These are phyloP conservation scores for Pneumocystis jirovecii DNA, from an alignment of 1,139 yeast genomes.

Conservation along the genomic window DNA sequence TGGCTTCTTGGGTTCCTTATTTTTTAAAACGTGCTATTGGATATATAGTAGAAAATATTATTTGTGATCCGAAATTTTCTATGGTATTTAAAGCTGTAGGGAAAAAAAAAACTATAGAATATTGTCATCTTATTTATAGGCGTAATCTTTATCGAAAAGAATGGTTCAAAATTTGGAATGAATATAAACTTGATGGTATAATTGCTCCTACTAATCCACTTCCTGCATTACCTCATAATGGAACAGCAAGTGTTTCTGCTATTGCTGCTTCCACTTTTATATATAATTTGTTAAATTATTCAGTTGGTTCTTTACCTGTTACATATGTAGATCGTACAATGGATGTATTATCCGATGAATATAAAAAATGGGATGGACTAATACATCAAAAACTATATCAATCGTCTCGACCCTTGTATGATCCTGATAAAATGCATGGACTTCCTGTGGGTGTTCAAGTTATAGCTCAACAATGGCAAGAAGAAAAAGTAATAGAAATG, in stretches of 20 bases:
- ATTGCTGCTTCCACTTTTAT: conserved; percentile 37
- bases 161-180: conserved; percentile 26
- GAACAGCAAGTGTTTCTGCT: conserved; percentile 25
- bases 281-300: conserved; percentile 40
- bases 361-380: conserved; percentile 45
- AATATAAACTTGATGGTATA: conserved; percentile 12
- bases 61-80: conserved; percentile 28
- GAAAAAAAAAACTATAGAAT: conserved; percentile 28
- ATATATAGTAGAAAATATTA: conserved; percentile 27
- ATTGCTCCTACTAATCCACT: conserved; percentile 11
- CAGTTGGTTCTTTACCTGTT: conserved; percentile 43
- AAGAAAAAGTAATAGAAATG: conserved; percentile 42
- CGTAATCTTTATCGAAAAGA: conserved; percentile 19
- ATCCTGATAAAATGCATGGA: conserved; percentile 43
- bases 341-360: conserved; percentile 44
- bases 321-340: conserved; percentile 36
- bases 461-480: conserved; percentile 42
- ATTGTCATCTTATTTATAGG: conserved; percentile 17
- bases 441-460: conserved; percentile 56
- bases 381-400: conserved; percentile 34
- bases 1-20: conserved; percentile 26
- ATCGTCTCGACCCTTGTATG: conserved; percentile 26
- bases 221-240: conserved; percentile 11
- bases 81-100: conserved; percentile 21
- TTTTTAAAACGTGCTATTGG: conserved; percentile 25